These are phyloP conservation scores for Wolfiporia cocos DNA, from an alignment of 1,284 basidiomycete species.

Conservation along the genomic window DNA sequence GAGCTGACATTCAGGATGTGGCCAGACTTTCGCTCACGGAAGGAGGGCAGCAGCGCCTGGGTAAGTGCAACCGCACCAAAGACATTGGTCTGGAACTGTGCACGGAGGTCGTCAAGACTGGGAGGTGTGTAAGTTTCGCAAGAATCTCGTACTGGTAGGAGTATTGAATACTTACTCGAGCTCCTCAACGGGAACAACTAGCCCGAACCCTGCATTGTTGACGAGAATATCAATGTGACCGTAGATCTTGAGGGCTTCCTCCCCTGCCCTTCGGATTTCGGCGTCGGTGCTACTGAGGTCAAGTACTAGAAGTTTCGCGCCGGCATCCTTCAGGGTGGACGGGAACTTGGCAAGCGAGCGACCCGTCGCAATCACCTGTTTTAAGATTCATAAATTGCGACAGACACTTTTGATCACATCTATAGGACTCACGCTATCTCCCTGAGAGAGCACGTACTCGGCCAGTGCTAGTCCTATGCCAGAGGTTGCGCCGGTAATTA, in stretches of 20 bases:
- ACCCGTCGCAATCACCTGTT: slow-evolving; percentile 26
- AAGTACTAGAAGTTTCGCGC: slow-evolving; percentile 18
- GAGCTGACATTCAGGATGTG: slow-evolving; percentile 24
- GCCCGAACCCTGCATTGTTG: slow-evolving; percentile 22
- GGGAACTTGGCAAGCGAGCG: slow-evolving; percentile 17
- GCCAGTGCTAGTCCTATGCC: background rate
- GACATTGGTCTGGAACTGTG: slow-evolving; percentile 27
- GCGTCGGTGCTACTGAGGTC: slow-evolving; percentile 19
- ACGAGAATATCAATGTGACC: slow-evolving; percentile 15
- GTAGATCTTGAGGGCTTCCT: slow-evolving; percentile 14
- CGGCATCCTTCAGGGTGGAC: slow-evolving; percentile 8
- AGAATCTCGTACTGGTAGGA: background rate
- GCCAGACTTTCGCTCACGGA: slow-evolving; percentile 20
- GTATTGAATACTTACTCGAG: slow-evolving; percentile 15
- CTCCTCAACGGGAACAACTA: slow-evolving; percentile 24
- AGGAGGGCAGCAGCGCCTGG: slow-evolving; percentile 23
- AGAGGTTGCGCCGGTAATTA: background rate
- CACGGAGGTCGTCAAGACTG: slow-evolving; percentile 17
- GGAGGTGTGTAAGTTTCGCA: background rate
- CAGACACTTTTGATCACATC: too few species aligned
- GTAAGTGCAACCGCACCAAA: slow-evolving; percentile 27
- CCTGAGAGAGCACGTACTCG: background rate
- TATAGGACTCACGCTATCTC: background rate
- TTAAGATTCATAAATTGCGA: too few species aligned
- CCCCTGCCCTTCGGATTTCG: slow-evolving; percentile 15